phyloP scores from a whole-genome alignment of 2,329 filamentous ascomycete species.

The Colletotrichum somersetense region DNA sequence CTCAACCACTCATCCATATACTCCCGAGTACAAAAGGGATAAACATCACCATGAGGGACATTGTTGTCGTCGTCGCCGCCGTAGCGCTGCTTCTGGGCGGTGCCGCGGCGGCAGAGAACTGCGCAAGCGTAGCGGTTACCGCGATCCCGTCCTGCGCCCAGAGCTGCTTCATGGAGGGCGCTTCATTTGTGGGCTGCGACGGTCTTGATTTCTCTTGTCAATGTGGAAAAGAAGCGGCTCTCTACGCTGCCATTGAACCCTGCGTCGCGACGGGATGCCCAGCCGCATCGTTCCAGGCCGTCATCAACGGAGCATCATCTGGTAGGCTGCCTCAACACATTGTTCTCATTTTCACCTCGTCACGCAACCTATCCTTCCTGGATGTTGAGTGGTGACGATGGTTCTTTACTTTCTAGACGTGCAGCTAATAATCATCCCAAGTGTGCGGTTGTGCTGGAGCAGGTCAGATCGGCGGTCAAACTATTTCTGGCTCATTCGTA shows the following conservation, averaged over 20 bases:
- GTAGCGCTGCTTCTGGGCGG: slow-evolving; percentile 9
- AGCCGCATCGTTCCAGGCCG: slow-evolving; percentile 43
- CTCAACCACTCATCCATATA: not conserved
- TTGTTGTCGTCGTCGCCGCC: not conserved
- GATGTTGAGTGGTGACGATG: accelerated
- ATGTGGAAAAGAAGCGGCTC: slow-evolving; percentile 44
- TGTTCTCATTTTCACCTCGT: not conserved
- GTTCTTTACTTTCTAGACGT: accelerated
- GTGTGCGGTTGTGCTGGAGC: slow-evolving; percentile 35
- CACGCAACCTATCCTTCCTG: accelerated
- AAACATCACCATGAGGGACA: slow-evolving; percentile 10
- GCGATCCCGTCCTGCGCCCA: slow-evolving; percentile 48
- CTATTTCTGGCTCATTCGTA: slow-evolving; percentile 30
- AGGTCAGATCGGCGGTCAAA: slow-evolving; percentile 11
- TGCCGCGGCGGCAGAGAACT: slow-evolving; percentile 41
- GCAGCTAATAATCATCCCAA: not conserved
- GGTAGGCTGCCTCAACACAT: slow-evolving; percentile 8
- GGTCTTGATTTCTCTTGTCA: slow-evolving; percentile 48
- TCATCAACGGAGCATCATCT: slow-evolving; percentile 46
- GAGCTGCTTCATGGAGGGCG: slow-evolving; percentile 47
- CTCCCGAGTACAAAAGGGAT: not conserved
- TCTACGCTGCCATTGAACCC: slow-evolving; percentile 46
- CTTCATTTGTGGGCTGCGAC: slow-evolving; percentile 47
- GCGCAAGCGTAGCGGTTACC: slow-evolving; percentile 46
- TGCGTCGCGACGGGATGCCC: slow-evolving; percentile 48